Percentiles rank a stretch among this genome's conserved stretches.
These are phyloP conservation scores for Aspergillus fructus DNA, from an alignment of 2,329 filamentous ascomycete species.

Conservation along the genomic window DNA sequence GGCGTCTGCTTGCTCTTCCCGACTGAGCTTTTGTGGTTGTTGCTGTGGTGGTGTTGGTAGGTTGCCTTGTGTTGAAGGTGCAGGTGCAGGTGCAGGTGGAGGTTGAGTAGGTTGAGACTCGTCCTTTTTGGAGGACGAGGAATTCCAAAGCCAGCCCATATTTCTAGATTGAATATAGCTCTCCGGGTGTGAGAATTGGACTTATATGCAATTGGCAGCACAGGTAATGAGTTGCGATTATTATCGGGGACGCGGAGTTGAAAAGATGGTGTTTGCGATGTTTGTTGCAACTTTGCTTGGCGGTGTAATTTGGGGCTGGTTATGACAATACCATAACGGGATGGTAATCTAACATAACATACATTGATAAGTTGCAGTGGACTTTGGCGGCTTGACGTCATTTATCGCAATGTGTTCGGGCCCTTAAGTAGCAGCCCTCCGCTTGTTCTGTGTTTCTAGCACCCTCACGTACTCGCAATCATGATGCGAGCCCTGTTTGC, in stretches of 20 bases:
- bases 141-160: slow-evolving; percentile 51
- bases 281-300: slow-evolving; percentile 5
- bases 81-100: slow-evolving; percentile 3
- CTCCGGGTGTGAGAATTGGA: neutral
- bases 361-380: neutral
- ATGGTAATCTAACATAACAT: slow-evolving; percentile 1
- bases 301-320: slow-evolving; percentile 2
- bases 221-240: neutral
- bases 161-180: neutral
- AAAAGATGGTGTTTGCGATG: neutral
- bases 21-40: slow-evolving; percentile 30
- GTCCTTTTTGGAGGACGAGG: slow-evolving; percentile 29
- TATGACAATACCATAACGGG: slow-evolving; percentile 2
- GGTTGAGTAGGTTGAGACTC: slow-evolving; percentile 18
- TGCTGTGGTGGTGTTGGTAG: slow-evolving; percentile 14
- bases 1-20: slow-evolving; percentile 52
- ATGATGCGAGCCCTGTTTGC: slow-evolving; percentile 23
- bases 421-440: slow-evolving; percentile 4
- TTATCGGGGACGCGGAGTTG: neutral
- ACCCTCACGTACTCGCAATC: slow-evolving; percentile 8
- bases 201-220: neutral
- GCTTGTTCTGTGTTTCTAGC: neutral
- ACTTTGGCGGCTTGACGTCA: slow-evolving; percentile 1
- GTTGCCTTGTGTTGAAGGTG: slow-evolving; percentile 13
- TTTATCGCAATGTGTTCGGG: neutral